Evolutionary conservation across 495 filamentous ascomycete genomes (phyloP).

Genomic region (Penicillium canariense): DNA sequence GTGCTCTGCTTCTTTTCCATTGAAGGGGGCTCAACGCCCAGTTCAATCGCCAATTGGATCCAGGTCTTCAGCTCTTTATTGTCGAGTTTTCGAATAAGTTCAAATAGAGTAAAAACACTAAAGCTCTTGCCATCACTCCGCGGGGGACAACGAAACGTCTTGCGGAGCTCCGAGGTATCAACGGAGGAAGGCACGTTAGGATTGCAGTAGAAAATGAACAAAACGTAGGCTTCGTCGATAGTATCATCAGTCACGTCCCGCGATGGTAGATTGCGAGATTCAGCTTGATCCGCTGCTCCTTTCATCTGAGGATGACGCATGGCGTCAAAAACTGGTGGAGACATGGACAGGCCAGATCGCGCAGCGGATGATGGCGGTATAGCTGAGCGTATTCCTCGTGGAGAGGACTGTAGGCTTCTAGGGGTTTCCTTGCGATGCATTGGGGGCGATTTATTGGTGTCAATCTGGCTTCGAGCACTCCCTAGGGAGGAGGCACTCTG

Average conservation of each 20-base stretch:
- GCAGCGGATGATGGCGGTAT: slow-evolving; percentile 29
- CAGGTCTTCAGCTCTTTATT: slow-evolving; percentile 93
- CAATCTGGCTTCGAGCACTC: slow-evolving; percentile 41
- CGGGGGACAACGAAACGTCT: slow-evolving; percentile 79
- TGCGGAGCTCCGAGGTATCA: slow-evolving; percentile 70
- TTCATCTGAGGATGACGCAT: slow-evolving; percentile 31
- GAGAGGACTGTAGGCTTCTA: slow-evolving; percentile 45
- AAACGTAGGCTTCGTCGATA: slow-evolving; percentile 83
- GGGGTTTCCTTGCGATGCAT: slow-evolving; percentile 45
- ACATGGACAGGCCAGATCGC: slow-evolving; percentile 42
- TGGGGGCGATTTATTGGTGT: slow-evolving; percentile 38
- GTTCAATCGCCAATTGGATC: slow-evolving; percentile 82
- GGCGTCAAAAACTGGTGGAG: slow-evolving; percentile 40
- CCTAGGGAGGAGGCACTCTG: slow-evolving; percentile 46
- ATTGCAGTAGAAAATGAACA: slow-evolving; percentile 91
- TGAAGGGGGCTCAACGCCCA: slow-evolving; percentile 88
- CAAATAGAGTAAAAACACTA: slow-evolving; percentile 75
- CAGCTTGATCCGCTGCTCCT: slow-evolving; percentile 37
- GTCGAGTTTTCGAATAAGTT: slow-evolving; percentile 80
- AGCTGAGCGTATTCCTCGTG: slow-evolving; percentile 34
- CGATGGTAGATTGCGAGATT: slow-evolving; percentile 58
- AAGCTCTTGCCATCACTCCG: slow-evolving; percentile 93
- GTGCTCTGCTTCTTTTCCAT: slow-evolving; percentile 85
- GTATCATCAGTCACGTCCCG: slow-evolving; percentile 66
- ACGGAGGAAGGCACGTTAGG: slow-evolving; percentile 68